Conservation (phyloP, 805 yeast genomes). For the Blastobotrys muscicola region DNA sequence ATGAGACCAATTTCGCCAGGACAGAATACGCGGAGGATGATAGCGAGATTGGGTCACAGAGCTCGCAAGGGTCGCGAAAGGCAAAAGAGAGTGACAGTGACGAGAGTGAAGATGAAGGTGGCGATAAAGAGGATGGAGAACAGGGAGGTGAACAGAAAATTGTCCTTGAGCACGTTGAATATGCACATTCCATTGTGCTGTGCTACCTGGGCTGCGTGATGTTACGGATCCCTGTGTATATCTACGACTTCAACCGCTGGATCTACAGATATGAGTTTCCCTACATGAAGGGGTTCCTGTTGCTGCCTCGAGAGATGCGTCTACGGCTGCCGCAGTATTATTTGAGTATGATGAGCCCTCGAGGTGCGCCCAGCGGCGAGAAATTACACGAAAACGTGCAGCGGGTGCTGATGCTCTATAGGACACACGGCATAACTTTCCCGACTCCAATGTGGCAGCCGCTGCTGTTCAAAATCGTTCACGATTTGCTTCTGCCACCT, state of each 20-base stretch:
- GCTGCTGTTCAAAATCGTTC: slow-evolving; percentile 33
- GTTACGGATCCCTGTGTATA: slow-evolving; percentile 19
- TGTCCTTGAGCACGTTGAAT: slow-evolving; percentile 20
- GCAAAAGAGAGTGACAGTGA: slow-evolving; percentile 13
- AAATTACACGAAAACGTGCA: slow-evolving; percentile 4
- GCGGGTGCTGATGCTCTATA: slow-evolving; percentile 5
- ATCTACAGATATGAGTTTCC: slow-evolving; percentile 25
- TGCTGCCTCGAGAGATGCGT: slow-evolving; percentile 12
- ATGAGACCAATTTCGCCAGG: slow-evolving; percentile 17
- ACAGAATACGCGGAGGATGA: slow-evolving; percentile 3
- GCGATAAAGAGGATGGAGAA: slow-evolving; percentile 39
- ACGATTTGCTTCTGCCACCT: slow-evolving; percentile 41
- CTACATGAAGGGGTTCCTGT: slow-evolving; percentile 12
- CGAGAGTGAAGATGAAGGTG: slow-evolving; percentile 30
- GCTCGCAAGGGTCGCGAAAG: slow-evolving; percentile 2
- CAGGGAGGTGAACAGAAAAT: slow-evolving; percentile 38
- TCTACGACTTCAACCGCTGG: slow-evolving; percentile 22
- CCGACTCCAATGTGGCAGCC: slow-evolving; percentile 28
- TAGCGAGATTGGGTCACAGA: background rate
- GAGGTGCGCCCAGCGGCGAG: slow-evolving; percentile 6
- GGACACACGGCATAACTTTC: slow-evolving; percentile 6
- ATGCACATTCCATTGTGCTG: slow-evolving; percentile 24
- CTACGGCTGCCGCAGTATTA: slow-evolving; percentile 6
- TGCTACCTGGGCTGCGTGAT: slow-evolving; percentile 18
- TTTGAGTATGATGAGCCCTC: slow-evolving; percentile 6